Conservation (phyloP, 1,284 basidiomycete genomes). For the Trametes hirsuta region DNA sequence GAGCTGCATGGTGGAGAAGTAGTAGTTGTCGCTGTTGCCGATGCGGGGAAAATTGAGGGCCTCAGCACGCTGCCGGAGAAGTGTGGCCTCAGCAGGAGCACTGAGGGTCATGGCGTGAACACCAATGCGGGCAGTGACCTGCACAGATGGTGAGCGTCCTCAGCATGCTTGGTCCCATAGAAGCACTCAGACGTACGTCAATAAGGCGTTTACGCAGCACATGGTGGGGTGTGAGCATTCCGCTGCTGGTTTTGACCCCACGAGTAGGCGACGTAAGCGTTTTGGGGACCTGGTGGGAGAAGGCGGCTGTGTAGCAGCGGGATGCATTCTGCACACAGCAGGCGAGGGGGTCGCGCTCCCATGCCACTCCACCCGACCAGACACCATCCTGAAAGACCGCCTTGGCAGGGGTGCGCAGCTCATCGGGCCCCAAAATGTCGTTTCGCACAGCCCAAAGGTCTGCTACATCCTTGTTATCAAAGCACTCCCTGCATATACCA, state of each 20-base stretch:
- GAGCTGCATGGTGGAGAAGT: neutral
- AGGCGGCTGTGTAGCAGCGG: neutral
- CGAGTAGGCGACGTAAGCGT: neutral
- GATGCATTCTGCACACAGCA: neutral
- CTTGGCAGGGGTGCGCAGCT: neutral
- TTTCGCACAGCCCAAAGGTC: neutral
- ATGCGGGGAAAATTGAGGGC: neutral
- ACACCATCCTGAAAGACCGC: neutral
- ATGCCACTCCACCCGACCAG: neutral
- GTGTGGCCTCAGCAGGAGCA: neutral
- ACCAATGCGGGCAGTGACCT: neutral
- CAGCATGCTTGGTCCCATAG: neutral
- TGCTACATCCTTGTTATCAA: neutral
- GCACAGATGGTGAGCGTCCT: neutral
- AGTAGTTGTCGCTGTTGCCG: neutral
- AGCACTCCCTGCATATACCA: neutral
- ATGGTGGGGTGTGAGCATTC: neutral
- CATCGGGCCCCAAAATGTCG: neutral
- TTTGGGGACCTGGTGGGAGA: neutral
- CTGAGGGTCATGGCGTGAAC: neutral
- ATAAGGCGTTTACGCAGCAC: neutral
- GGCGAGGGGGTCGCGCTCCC: neutral
- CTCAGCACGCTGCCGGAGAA: neutral
- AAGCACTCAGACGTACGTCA: neutral
- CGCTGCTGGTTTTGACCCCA: neutral